phyloP scores from a whole-genome alignment of 2,329 filamentous ascomycete species.

The Calonectria naviculata region DNA sequence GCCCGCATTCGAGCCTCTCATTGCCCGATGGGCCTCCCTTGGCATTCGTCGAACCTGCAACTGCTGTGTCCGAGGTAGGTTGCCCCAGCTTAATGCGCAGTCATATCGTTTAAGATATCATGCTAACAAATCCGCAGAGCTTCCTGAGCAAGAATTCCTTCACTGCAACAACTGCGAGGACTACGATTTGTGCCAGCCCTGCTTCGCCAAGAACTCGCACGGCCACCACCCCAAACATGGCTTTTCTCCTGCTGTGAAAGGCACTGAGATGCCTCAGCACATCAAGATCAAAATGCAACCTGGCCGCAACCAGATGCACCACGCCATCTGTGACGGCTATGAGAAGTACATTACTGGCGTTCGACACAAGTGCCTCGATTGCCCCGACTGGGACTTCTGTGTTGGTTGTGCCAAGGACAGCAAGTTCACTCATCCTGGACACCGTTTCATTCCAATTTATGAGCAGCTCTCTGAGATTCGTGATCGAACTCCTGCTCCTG shows the following conservation, averaged over 20 bases:
- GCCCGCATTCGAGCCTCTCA: conserved; percentile 32
- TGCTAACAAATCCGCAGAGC: conserved; percentile 57
- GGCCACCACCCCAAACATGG: conserved; percentile 91
- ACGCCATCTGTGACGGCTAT: conserved; percentile 94
- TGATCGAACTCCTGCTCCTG: conserved; percentile 45
- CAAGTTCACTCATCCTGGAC: conserved; percentile 77
- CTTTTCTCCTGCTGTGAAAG: conserved; percentile 76
- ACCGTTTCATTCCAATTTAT: conserved; percentile 91
- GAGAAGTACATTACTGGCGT: conserved; percentile 88
- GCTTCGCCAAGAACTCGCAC: conserved; percentile 81
- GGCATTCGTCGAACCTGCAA: conserved; percentile 74
- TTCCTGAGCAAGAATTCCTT: conserved; percentile 83
- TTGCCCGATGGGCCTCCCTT: conserved; percentile 32
- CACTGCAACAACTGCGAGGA: conserved; percentile 89
- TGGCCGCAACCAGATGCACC: conserved; percentile 84
- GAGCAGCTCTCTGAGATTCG: conserved; percentile 65
- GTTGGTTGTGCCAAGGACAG: conserved; percentile 77
- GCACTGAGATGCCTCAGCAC: conserved; percentile 68
- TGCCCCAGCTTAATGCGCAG: background rate
- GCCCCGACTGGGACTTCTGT: conserved; percentile 98
- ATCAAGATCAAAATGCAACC: conserved; percentile 77
- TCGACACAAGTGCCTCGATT: conserved; percentile 96
- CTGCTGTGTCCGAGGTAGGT: conserved; percentile 62
- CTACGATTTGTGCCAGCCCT: conserved; percentile 89
- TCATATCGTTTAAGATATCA: background rate